Conservation (phyloP, 2,329 filamentous ascomycete species). For the Xylariales sp. region DNA sequence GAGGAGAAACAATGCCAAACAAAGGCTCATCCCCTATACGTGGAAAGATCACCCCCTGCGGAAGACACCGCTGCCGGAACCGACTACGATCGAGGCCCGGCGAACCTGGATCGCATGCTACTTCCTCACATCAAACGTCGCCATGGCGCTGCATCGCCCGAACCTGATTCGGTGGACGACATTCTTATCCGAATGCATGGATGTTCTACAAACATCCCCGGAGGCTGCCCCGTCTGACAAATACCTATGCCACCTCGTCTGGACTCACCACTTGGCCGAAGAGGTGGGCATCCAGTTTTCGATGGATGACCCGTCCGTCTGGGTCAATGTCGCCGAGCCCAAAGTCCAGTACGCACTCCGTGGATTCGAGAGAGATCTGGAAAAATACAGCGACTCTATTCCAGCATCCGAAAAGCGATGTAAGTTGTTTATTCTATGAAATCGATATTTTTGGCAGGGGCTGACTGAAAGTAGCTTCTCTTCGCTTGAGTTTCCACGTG, state of each 20-base stretch:
- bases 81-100: conserved; percentile 49
- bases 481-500: conserved; percentile 60
- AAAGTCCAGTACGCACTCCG: conserved; percentile 62
- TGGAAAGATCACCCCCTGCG: conserved; percentile 39
- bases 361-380: conserved; percentile 60
- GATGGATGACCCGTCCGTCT: conserved; percentile 57
- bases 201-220: conserved; percentile 47
- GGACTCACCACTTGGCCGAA: conserved; percentile 60
- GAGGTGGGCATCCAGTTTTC: conserved; percentile 64
- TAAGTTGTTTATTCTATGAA: conserved; percentile 32
- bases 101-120: conserved; percentile 58
- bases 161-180: conserved; percentile 55
- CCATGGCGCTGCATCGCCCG: conserved; percentile 58
- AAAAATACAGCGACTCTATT: conserved; percentile 53
- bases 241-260: conserved; percentile 55
- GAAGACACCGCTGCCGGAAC: conserved; percentile 41
- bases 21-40: conserved; percentile 28
- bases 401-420: conserved; percentile 48
- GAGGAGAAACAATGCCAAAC: conserved; percentile 29
- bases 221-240: conserved; percentile 53
- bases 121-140: conserved; percentile 53
- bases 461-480: conserved; percentile 40
- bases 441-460: neutral
- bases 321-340: conserved; percentile 53
- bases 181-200: conserved; percentile 58